These are phyloP conservation scores for Betula pendula DNA, from an alignment of 306 rosid species.

Conservation along the genomic window DNA sequence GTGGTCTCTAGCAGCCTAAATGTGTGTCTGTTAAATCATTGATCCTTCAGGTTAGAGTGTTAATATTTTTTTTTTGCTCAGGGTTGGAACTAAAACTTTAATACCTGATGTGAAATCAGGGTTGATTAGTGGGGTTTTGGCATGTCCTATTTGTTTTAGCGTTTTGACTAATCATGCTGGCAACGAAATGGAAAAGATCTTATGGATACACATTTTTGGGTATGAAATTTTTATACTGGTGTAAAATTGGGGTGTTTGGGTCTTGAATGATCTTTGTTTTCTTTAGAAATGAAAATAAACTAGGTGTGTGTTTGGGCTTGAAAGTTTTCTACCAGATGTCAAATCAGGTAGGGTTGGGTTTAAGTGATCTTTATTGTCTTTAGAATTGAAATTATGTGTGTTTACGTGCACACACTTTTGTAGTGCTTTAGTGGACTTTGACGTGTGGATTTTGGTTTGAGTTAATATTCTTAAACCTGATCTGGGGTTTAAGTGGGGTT, in stretches of 20 bases:
- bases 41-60: background rate
- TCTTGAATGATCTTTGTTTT: background rate
- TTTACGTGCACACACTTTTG: background rate
- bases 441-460: no score
- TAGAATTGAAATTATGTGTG: background rate
- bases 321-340: background rate
- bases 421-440: background rate
- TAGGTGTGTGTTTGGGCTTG: background rate
- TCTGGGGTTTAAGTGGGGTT: no score
- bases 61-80: background rate
- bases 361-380: background rate
- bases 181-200: background rate
- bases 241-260: background rate
- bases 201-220: background rate
- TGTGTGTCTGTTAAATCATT: background rate
- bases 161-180: background rate
- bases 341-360: background rate
- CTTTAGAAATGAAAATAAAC: conserved; percentile 1
- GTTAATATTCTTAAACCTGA: no score
- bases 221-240: background rate
- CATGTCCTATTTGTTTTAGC: background rate
- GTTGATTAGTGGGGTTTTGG: background rate
- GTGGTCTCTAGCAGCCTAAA: background rate
- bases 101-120: background rate
- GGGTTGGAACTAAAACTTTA: background rate